Conservation (phyloP, 176 grass and related monocot genomes). For the Oryza glumipatula region DNA sequence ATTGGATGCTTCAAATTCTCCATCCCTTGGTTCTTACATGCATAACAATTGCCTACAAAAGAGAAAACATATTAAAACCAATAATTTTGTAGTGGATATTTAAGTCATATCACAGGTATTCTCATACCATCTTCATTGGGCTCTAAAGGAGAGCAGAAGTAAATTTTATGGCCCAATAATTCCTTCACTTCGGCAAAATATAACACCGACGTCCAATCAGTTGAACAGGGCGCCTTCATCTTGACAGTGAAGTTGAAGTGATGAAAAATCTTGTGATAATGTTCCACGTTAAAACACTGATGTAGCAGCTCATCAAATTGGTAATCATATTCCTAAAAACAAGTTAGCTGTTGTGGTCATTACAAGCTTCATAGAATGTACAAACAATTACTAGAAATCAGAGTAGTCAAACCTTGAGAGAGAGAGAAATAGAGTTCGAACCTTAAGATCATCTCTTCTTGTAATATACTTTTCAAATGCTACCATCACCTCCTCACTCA, state of each 20-base stretch:
- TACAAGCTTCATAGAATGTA: background rate
- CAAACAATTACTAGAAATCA: background rate
- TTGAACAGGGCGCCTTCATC: background rate
- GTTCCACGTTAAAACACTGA: constrained; percentile 34
- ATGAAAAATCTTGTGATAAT: constrained; percentile 18
- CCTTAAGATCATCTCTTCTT: constrained; percentile 5
- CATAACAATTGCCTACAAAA: background rate
- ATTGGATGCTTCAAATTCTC: background rate
- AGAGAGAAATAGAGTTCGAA: background rate
- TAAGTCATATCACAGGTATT: too few relatives aligned
- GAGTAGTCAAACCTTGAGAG: background rate
- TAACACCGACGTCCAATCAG: background rate
- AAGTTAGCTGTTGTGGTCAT: background rate
- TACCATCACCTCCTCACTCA: constrained; percentile 27
- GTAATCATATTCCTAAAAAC: background rate
- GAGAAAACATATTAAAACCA: too few relatives aligned
- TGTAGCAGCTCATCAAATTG: constrained; percentile 19
- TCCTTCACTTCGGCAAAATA: constrained; percentile 32
- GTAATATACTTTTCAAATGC: constrained; percentile 3
- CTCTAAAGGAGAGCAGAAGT: constrained; percentile 29
- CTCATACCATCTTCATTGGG: constrained; percentile 15
- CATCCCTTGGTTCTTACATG: constrained; percentile 10
- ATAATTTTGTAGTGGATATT: too few relatives aligned
- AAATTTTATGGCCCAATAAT: background rate
- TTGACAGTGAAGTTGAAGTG: constrained; percentile 28